Evolutionary conservation across 176 grass and related monocot genomes (phyloP), one percentile per base, ranked within the genome.

Genomic region (Aegilops speltoides): DNA sequence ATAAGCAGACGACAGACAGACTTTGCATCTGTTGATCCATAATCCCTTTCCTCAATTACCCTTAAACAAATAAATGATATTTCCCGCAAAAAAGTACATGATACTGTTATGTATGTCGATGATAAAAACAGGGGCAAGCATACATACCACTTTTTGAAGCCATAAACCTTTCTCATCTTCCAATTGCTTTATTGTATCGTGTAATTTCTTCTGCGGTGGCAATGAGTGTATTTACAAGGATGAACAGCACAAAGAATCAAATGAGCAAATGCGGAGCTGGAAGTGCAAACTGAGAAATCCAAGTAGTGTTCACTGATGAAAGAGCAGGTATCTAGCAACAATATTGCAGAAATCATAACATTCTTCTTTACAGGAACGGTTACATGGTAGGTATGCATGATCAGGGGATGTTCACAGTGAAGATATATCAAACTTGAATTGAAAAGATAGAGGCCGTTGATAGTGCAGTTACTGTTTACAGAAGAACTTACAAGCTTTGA

Each of bases 401-500:
- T 56, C 29, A 79, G 31, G 4, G 48, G 4, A 60, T 70, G 64
- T 36, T 60, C 46, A 69, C 7, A 68, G 41, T 82, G 12, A 23
- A 73, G 48, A 56, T 71, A 83, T 54, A 68, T 36, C 28, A 54
- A 66, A 78, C 17, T 54, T 22, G 8, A 29, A n/a, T 37, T 57
- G 74, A 19, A 22, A 46, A 61, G 67, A 76, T 50, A 20, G 41
- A 43, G 10, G 10, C 41, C 41, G 10, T 43, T 43, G 41, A 43
- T 12, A 43, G 41, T 43, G 41, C 41, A 43, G 36, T 54, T 64
- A 83, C 3, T 38, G 71, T 76, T 8, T 8, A 31, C 17, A 22
- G 14, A 84, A 82, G 26, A 33, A 98, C 90, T 96, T 94, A 99
- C 92, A 25, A 96, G 90, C 40, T 91, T 90, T 71, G 84, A 77